Conservation (phyloP, 2,329 filamentous ascomycete species). For the Huntiella omanensis region DNA sequence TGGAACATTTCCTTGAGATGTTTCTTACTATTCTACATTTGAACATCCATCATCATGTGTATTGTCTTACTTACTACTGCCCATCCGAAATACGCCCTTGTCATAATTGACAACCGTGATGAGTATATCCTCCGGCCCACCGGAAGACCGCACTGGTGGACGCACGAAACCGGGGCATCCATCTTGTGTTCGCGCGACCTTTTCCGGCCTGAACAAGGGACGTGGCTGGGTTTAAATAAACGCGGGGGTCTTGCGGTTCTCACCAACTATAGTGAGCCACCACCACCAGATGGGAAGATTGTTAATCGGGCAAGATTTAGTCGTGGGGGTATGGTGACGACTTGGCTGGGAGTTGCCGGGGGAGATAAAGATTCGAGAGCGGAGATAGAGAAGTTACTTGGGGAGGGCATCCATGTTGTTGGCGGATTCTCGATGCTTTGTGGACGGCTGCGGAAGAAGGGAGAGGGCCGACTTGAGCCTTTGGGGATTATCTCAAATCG, state of each 20-base stretch:
- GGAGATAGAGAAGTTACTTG: slow-evolving; percentile 31
- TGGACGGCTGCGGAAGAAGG: slow-evolving; percentile 29
- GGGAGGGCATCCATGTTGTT: slow-evolving; percentile 37
- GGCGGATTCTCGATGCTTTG: slow-evolving; percentile 51
- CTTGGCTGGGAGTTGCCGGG: slow-evolving; percentile 29
- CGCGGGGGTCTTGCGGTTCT: slow-evolving; percentile 42
- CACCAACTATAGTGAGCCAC: slow-evolving; percentile 46
- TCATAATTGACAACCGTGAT: slow-evolving; percentile 63
- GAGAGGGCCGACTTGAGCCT: slow-evolving; percentile 20
- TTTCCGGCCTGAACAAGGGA: slow-evolving; percentile 41
- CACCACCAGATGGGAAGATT: slow-evolving; percentile 28
- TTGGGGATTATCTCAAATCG: slow-evolving; percentile 46
- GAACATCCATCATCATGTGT: slow-evolving; percentile 36
- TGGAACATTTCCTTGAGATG: too few species aligned
- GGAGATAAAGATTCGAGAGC: slow-evolving; percentile 18
- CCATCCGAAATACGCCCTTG: slow-evolving; percentile 56
- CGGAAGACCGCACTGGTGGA: slow-evolving; percentile 46
- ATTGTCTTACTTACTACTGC: slow-evolving; percentile 59
- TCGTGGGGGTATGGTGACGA: slow-evolving; percentile 44
- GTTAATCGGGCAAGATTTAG: slow-evolving; percentile 36
- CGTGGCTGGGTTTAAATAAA: slow-evolving; percentile 46
- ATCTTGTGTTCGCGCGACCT: slow-evolving; percentile 44
- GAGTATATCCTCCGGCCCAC: slow-evolving; percentile 49
- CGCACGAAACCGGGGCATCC: slow-evolving; percentile 23
- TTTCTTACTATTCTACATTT: neutral